Conservation (phyloP, 2,329 filamentous ascomycete genomes). For the Xylaria sp. region DNA sequence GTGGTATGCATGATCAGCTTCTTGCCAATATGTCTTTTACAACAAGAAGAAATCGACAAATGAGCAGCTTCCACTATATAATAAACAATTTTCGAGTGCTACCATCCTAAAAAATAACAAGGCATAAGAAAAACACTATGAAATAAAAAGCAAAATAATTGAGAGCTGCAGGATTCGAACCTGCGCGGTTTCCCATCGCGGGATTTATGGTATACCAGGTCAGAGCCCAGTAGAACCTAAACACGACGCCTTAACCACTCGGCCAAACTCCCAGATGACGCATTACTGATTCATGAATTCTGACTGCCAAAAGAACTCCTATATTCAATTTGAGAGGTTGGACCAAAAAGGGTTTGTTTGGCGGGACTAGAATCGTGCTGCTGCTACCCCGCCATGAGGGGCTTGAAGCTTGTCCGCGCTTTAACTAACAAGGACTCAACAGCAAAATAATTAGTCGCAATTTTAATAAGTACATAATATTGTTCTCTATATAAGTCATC, state of each 20-base stretch:
- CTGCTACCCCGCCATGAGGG: background rate
- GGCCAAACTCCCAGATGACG: conserved; percentile 31
- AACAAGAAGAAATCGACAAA: too few species aligned
- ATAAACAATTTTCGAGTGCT: background rate
- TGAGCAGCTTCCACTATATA: too few species aligned
- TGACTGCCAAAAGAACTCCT: background rate
- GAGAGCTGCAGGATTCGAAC: conserved; percentile 38
- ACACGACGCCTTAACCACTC: conserved; percentile 38
- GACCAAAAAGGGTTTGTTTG: background rate
- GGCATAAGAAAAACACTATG: background rate
- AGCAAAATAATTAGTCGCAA: too few species aligned
- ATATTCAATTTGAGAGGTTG: background rate
- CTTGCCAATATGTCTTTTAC: too few species aligned
- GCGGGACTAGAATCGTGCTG: background rate
- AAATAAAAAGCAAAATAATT: background rate
- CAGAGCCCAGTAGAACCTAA: conserved; percentile 24
- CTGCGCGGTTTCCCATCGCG: conserved; percentile 38
- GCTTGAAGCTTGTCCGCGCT: too few species aligned
- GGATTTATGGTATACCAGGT: conserved; percentile 26
- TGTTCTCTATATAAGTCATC: too few species aligned
- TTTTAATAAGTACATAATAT: too few species aligned
- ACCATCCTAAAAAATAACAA: background rate
- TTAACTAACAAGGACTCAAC: too few species aligned
- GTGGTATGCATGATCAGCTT: too few species aligned
- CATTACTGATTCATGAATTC: background rate